These are phyloP conservation scores for Gymnopus androsaceus DNA, from an alignment of 1,284 basidiomycete genomes.

Conservation along the genomic window DNA sequence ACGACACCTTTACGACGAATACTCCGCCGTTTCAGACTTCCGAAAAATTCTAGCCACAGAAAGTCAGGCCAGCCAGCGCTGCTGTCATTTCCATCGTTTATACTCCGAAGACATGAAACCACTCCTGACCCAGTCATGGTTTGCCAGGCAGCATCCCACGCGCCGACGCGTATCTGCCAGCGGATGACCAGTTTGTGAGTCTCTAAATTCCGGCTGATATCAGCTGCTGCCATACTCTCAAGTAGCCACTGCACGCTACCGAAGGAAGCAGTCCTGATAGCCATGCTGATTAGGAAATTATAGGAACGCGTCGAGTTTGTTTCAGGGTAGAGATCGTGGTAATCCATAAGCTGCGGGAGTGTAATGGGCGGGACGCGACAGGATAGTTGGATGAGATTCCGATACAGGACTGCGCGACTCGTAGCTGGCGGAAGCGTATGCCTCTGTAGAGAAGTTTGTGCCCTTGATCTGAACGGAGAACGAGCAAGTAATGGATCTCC, in stretches of 20 bases:
- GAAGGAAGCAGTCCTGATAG: slow-evolving; percentile 45
- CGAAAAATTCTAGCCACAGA: slow-evolving; percentile 58
- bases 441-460: background rate
- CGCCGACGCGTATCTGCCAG: slow-evolving; percentile 47
- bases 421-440: slow-evolving; percentile 15
- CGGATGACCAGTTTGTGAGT: slow-evolving; percentile 52
- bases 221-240: slow-evolving; percentile 39
- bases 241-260: slow-evolving; percentile 45
- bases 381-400: slow-evolving; percentile 45
- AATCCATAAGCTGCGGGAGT: slow-evolving; percentile 47
- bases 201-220: slow-evolving; percentile 40
- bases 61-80: slow-evolving; percentile 25
- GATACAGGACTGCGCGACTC: slow-evolving; percentile 38
- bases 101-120: background rate
- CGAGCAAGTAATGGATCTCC: slow-evolving; percentile 8
- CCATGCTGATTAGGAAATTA: slow-evolving; percentile 52
- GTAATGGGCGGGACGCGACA: slow-evolving; percentile 29
- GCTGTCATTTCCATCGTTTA: background rate
- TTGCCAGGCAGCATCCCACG: slow-evolving; percentile 52
- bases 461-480: background rate
- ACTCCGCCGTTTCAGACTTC: slow-evolving; percentile 36
- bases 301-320: slow-evolving; percentile 52
- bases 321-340: slow-evolving; percentile 44
- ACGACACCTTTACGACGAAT: background rate
- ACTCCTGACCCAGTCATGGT: background rate